Evolutionary conservation across 441 rosid genomes (phyloP).

Genomic region (Populus hybrid): DNA sequence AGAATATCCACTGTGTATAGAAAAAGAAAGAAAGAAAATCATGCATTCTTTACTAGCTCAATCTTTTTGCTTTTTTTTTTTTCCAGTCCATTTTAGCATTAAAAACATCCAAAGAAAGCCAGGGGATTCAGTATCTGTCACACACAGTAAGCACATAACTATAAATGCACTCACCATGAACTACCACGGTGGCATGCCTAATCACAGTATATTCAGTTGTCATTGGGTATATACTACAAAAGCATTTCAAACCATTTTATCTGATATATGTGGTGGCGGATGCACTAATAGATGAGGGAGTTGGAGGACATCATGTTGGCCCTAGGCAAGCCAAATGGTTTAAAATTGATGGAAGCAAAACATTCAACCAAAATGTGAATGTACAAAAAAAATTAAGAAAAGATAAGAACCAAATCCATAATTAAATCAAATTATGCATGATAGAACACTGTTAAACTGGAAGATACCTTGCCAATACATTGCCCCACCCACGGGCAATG

Average conservation of each 20-base stretch:
- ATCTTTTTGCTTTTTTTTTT: not conserved
- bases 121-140: not conserved
- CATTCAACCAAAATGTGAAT: not conserved
- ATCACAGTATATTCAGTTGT: not conserved
- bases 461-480: constrained; percentile 77
- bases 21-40: not conserved
- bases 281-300: not conserved
- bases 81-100: not conserved
- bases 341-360: not conserved
- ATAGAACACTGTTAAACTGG: constrained; percentile 9
- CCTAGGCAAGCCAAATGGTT: not conserved
- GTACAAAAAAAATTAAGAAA: not conserved
- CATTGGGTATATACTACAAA: not conserved
- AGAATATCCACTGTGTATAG: not conserved
- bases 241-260: constrained; percentile 3
- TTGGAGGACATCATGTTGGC: not conserved
- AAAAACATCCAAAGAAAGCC: not conserved
- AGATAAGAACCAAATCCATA: not conserved
- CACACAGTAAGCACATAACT: not conserved
- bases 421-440: not conserved
- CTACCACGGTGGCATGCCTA: not conserved
- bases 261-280: not conserved
- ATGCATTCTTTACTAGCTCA: not conserved
- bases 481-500: constrained; percentile 98
- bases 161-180: not conserved